A percentile compares a stretch with the other conserved stretches of the same genome.
phyloP scores from a whole-genome alignment of 495 filamentous ascomycete species.

The Talaromyces nanjingensis region DNA sequence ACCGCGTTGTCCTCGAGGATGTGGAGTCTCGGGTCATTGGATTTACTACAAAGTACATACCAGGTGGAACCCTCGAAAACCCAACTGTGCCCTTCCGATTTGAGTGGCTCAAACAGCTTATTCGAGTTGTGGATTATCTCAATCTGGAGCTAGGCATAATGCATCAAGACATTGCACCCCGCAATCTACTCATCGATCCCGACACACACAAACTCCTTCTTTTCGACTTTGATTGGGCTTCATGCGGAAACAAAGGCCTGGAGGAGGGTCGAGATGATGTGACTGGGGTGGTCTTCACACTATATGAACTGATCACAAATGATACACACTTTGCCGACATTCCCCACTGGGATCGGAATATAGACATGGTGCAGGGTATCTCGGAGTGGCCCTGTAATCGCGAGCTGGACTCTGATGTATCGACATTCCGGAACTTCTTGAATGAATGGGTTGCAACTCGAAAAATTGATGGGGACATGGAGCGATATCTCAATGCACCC shows the following conservation, averaged over 20 bases:
- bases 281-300: slow-evolving; percentile 28
- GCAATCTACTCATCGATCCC: slow-evolving; percentile 22
- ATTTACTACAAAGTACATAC: slow-evolving; percentile 31
- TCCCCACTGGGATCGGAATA: slow-evolving; percentile 16
- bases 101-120: slow-evolving; percentile 31
- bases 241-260: slow-evolving; percentile 15
- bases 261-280: slow-evolving; percentile 26
- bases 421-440: slow-evolving; percentile 17
- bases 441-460: slow-evolving; percentile 16
- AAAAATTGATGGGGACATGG: slow-evolving; percentile 13
- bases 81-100: slow-evolving; percentile 23
- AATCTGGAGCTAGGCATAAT: slow-evolving; percentile 27
- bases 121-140: slow-evolving; percentile 28
- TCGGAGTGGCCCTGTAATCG: slow-evolving; percentile 16
- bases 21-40: slow-evolving; percentile 27
- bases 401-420: slow-evolving; percentile 18
- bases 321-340: slow-evolving; percentile 18
- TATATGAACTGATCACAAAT: slow-evolving; percentile 35
- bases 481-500: slow-evolving; percentile 17
- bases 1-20: slow-evolving; percentile 30
- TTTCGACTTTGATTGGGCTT: slow-evolving; percentile 34
- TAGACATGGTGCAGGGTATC: slow-evolving; percentile 17
- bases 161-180: slow-evolving; percentile 22
- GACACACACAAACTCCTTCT: slow-evolving; percentile 26
- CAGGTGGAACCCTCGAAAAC: slow-evolving; percentile 22